Conservation (phyloP, 306 rosid genomes). For the Trifolium pratense region DNA sequence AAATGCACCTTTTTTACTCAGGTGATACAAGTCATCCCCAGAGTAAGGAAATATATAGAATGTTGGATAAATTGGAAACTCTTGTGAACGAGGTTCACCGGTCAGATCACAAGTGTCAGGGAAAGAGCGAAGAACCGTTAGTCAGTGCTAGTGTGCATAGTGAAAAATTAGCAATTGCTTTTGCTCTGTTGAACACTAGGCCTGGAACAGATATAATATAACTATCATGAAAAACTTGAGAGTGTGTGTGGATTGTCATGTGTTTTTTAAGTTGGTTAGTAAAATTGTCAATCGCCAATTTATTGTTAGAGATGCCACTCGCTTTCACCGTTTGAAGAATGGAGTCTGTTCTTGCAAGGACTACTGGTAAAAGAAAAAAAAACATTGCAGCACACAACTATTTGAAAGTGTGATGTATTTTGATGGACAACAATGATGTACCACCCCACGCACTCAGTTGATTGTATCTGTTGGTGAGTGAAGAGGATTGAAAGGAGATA, state of each 20-base stretch:
- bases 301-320: constrained; percentile 83
- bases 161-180: constrained; percentile 80
- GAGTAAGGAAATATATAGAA: constrained; percentile 58
- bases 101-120: constrained; percentile 39
- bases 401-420: constrained; percentile 25
- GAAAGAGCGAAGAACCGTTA: constrained; percentile 50
- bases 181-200: constrained; percentile 60
- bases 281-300: constrained; percentile 72
- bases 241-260: constrained; percentile 84
- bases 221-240: constrained; percentile 81
- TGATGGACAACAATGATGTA: constrained; percentile 32
- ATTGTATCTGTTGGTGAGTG: constrained; percentile 2
- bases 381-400: neutral
- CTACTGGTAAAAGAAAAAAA: constrained; percentile 69
- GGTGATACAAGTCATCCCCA: constrained; percentile 70
- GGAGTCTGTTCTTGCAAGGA: constrained; percentile 90
- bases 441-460: constrained; percentile 7
- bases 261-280: constrained; percentile 78
- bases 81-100: constrained; percentile 49
- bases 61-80: constrained; percentile 64
- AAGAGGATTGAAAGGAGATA: constrained; percentile 22
- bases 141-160: constrained; percentile 76
- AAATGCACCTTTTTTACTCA: constrained; percentile 72
- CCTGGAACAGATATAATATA: constrained; percentile 70
- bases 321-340: constrained; percentile 83